Base-by-base conservation (phyloP, 495 filamentous ascomycete species). In the Hyphodiscus hymeniophilus region DNA sequence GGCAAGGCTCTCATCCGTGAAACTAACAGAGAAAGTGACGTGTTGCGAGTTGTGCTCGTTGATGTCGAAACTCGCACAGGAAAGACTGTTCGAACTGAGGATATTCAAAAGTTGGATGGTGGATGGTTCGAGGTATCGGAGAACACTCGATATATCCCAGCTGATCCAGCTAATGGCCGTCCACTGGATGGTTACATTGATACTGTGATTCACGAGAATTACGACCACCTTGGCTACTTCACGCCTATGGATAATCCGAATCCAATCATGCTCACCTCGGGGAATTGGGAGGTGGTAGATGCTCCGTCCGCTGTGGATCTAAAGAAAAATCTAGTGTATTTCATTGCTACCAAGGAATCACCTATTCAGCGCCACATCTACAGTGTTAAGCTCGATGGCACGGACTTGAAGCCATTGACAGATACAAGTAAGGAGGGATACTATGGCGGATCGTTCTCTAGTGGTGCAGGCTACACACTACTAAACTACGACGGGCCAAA, bases 91-190 rank as follows among this genome's bases (percentile, higher is more conserved):
- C 72, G 90, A 45, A 80, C 78, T 12, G 71, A 81, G 16, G 80
- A 98, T 62, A 80, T 97, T 48, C 75, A 79, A 43, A 76, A 77
- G 22, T 66, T 96, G 6, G 92, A 98, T 63, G 90, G 91, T 11
- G 92, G 92, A 35, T 98, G 92, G 92, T 92, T 97, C 53, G 92
- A 98, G 64, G 86, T 95, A 30, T 85, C 89, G 1, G 81, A 97
- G 55, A 76, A 81, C 23, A 96, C 92, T 3, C 77, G 71, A 48
- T 95, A 84, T 58, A 84, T 98, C 44, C 94, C 92, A 7, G 85
- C 89, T 2, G 84, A 95, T 61, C 79, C 85, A 31, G 55, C 63
- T 18, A 89, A 86, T 53, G 87, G 87, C 13, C 81, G 92, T 10
- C 70, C 73, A 30, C 64, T 89, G 17, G 87, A 94, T 61, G 92